Conservation (phyloP, 805 yeast species). For the Cyberlindnera sargentensis region DNA sequence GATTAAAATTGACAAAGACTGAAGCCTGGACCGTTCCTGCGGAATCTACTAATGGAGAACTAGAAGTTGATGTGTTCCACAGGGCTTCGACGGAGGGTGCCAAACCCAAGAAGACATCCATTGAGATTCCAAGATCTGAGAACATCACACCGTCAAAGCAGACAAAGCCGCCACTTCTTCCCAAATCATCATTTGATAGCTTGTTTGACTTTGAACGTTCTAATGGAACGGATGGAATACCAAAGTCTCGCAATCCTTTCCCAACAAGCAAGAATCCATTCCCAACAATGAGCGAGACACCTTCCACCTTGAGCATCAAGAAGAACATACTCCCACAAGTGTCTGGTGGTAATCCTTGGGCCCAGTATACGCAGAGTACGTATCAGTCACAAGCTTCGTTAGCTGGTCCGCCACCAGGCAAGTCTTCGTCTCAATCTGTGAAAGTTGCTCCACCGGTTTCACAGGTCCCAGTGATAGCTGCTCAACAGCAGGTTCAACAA, state of each 20-base stretch:
- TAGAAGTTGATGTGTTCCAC: slow-evolving; percentile 20
- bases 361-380: slow-evolving; percentile 3
- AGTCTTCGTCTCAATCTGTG: no score
- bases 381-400: background rate
- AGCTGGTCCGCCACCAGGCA: background rate
- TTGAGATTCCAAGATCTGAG: background rate
- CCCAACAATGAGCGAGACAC: slow-evolving; percentile 6
- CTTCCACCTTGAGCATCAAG: slow-evolving; percentile 4
- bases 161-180: background rate
- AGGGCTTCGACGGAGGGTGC: background rate
- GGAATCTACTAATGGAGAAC: background rate
- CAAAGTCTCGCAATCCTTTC: slow-evolving; percentile 16
- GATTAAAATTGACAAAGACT: slow-evolving; percentile 14
- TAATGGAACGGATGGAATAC: background rate
- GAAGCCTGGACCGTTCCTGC: slow-evolving; percentile 18
- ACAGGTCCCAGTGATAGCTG: no score
- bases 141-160: background rate
- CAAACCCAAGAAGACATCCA: background rate
- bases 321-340: slow-evolving; percentile 8
- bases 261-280: slow-evolving; percentile 17
- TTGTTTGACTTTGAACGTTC: slow-evolving; percentile 12
- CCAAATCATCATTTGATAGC: slow-evolving; percentile 15
- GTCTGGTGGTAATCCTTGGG: slow-evolving; percentile 18
- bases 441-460: no score
- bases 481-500: background rate